Conservation (phyloP, 1,284 basidiomycete species). For the Rhodotorula sp. region DNA sequence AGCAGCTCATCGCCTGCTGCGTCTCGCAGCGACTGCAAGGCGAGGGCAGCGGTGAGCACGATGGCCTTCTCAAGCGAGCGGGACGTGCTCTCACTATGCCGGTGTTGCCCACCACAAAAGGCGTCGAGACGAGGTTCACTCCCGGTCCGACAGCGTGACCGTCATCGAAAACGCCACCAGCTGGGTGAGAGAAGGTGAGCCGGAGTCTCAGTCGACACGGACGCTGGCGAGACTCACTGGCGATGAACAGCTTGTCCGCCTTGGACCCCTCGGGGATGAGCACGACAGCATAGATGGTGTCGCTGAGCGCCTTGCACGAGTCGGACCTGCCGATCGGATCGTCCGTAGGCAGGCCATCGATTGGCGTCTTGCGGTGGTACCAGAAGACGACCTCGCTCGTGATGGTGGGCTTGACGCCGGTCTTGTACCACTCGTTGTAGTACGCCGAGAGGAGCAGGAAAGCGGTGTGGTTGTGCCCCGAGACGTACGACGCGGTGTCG, state of each 20-base stretch:
- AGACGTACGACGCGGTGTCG: conserved; percentile 19
- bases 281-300: conserved; percentile 18
- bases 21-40: conserved; percentile 17
- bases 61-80: neutral
- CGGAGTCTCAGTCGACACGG: no score
- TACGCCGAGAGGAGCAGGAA: conserved; percentile 13
- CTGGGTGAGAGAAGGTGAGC: neutral
- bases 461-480: conserved; percentile 15
- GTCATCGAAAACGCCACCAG: conserved; percentile 3
- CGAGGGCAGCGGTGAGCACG: no score
- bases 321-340: conserved; percentile 13
- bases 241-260: conserved; percentile 9
- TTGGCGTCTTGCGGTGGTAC: conserved; percentile 8
- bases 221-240: neutral
- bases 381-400: conserved; percentile 19
- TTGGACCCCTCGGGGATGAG: conserved; percentile 1
- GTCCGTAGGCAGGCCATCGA: neutral
- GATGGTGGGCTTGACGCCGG: conserved; percentile 11
- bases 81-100: conserved; percentile 1
- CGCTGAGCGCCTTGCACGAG: conserved; percentile 7
- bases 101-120: conserved; percentile 5
- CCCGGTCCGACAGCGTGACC: neutral
- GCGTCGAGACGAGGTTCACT: conserved; percentile 12
- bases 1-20: neutral
- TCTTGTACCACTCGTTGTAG: conserved; percentile 24